phyloP scores from a whole-genome alignment of 2,329 filamentous ascomycete genomes.

The Fusarium graminum region DNA sequence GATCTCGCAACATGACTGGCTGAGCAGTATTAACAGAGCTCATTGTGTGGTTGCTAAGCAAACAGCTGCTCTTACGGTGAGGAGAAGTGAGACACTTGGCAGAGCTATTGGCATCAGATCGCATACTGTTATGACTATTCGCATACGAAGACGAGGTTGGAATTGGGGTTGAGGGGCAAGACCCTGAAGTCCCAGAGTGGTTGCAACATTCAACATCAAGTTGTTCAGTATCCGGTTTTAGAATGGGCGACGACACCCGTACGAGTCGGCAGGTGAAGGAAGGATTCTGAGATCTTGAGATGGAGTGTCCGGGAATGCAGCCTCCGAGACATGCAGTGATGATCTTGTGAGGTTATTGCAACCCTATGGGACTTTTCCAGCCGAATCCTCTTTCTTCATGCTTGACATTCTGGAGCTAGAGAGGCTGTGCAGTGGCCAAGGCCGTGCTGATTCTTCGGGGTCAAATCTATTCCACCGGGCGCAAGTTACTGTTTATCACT shows the following conservation, averaged over 20 bases:
- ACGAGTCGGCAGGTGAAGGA: constrained; percentile 6
- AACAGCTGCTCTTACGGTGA: constrained; percentile 17
- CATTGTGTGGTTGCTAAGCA: constrained; percentile 36
- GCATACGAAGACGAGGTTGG: constrained; percentile 1
- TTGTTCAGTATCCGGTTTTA: constrained; percentile 32
- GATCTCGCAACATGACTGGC: constrained; percentile 33
- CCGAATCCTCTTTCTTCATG: not conserved
- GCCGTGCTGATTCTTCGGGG: not conserved
- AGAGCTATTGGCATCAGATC: constrained; percentile 22
- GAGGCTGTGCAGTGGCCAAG: constrained; percentile 3
- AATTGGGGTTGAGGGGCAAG: constrained; percentile 13
- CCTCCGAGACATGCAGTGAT: constrained; percentile 39
- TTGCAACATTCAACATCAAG: constrained; percentile 15
- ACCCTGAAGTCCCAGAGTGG: constrained; percentile 15
- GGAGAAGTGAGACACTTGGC: constrained; percentile 37
- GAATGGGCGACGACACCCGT: constrained; percentile 14
- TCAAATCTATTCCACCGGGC: constrained; percentile 10
- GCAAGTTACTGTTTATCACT: constrained; percentile 16
- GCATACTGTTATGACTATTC: constrained; percentile 1
- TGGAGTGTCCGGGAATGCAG: constrained; percentile 36
- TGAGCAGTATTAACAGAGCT: constrained; percentile 1
- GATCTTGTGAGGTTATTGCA: constrained; percentile 34
- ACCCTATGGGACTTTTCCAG: constrained; percentile 6
- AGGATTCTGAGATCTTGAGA: constrained; percentile 26
- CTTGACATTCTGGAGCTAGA: constrained; percentile 1